Evolutionary conservation across 139 green algal genomes (phyloP).

Genomic region (Protoeuglena noctilucae): DNA sequence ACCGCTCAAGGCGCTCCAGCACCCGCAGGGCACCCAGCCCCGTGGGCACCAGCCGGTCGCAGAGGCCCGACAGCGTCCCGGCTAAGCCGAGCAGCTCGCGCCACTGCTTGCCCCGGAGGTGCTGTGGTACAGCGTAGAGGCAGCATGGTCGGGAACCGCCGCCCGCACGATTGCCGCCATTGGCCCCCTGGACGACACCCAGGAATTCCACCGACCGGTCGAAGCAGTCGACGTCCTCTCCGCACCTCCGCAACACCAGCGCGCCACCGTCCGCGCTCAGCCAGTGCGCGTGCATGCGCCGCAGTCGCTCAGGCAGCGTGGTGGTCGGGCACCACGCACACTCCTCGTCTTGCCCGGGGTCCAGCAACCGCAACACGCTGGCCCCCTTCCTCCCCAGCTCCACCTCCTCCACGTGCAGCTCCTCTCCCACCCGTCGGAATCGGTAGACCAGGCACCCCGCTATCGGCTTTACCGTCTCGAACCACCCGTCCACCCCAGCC

Average conservation of each 20-base stretch:
- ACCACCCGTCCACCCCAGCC: too few species aligned
- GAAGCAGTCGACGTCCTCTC: constrained; percentile 14
- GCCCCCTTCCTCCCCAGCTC: too few species aligned
- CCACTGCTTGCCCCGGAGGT: constrained; percentile 10
- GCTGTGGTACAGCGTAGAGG: constrained; percentile 2
- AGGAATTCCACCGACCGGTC: constrained; percentile 18
- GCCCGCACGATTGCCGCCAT: not conserved
- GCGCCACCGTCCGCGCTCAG: too few species aligned
- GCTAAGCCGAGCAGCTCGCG: not conserved
- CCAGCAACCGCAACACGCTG: constrained; percentile 21
- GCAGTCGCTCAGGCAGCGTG: constrained; percentile 19
- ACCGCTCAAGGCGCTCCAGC: too few species aligned
- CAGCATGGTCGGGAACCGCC: not conserved
- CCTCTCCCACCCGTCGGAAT: not conserved
- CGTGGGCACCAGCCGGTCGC: constrained; percentile 13
- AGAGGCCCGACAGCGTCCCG: not conserved
- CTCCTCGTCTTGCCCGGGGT: constrained; percentile 3
- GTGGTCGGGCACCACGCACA: constrained; percentile 19
- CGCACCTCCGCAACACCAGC: constrained; percentile 12
- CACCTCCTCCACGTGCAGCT: not conserved
- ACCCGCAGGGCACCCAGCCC: too few species aligned
- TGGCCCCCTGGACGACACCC: constrained; percentile 3
- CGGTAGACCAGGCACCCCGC: not conserved
- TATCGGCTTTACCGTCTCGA: too few species aligned
- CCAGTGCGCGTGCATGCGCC: constrained; percentile 31